phyloP scores from a whole-genome alignment of 169 alveolate species.

The Eimeria necatrix region DNA sequence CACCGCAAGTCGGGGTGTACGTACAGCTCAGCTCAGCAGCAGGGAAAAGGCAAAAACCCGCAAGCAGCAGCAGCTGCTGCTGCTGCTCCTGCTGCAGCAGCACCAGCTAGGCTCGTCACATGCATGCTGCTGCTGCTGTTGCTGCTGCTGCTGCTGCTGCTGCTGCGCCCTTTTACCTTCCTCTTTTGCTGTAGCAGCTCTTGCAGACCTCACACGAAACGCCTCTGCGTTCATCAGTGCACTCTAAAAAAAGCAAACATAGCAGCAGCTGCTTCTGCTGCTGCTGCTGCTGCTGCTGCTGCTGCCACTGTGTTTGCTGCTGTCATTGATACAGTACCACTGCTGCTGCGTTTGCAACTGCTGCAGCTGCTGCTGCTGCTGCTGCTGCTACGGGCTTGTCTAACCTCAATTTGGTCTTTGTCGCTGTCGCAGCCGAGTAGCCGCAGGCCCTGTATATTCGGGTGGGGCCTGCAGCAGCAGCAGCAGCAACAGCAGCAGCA shows the following conservation, averaged over 20 bases:
- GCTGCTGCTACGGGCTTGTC: background rate
- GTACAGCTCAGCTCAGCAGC: background rate
- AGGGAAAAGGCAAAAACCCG: background rate
- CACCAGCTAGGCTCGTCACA: background rate
- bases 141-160: background rate
- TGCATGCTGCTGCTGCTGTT: background rate
- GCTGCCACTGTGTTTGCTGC: slow-evolving; percentile 25
- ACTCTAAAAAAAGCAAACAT: background rate
- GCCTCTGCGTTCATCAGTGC: slow-evolving; percentile 29
- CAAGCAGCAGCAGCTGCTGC: background rate
- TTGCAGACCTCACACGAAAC: slow-evolving; percentile 17
- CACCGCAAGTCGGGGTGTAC: background rate
- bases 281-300: slow-evolving; percentile 17
- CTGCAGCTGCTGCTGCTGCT: background rate
- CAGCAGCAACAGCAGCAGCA: slow-evolving; percentile 20
- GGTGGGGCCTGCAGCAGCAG: slow-evolving; percentile 72
- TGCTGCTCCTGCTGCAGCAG: background rate
- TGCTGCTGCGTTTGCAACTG: too few species aligned
- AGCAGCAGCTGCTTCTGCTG: background rate
- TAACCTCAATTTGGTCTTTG: slow-evolving; percentile 53
- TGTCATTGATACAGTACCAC: background rate
- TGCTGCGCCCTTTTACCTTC: background rate
- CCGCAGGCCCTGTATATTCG: slow-evolving; percentile 37
- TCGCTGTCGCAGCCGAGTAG: slow-evolving; percentile 67
- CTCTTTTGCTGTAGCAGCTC: background rate